phyloP scores from a whole-genome alignment of 2,329 filamentous ascomycete genomes.

The Huntiella omanensis region DNA sequence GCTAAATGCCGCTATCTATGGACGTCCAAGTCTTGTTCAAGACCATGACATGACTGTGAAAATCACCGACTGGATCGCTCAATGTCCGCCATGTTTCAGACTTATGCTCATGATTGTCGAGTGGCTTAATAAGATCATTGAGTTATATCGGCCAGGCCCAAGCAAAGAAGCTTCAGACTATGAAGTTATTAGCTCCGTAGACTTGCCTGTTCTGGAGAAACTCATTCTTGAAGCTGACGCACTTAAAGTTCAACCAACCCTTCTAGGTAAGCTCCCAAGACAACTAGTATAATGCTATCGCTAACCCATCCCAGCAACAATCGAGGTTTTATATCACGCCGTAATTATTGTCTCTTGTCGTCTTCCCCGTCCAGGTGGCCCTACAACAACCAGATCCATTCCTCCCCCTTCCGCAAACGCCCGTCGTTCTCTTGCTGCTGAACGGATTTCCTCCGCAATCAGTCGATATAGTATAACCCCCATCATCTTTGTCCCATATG shows the following conservation, averaged over 20 bases:
- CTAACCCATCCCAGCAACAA: constrained; percentile 25
- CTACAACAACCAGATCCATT: constrained; percentile 23
- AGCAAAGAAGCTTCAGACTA: constrained; percentile 22
- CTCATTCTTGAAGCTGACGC: constrained; percentile 37
- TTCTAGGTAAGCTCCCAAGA: constrained; percentile 25
- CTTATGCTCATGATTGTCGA: constrained; percentile 35
- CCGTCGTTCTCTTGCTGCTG: constrained; percentile 36
- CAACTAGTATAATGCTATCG: not conserved
- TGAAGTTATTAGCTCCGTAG: constrained; percentile 28
- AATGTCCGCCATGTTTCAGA: constrained; percentile 35
- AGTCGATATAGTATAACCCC: constrained; percentile 31
- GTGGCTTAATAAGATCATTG: constrained; percentile 39
- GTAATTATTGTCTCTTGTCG: constrained; percentile 44
- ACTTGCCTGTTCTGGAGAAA: constrained; percentile 37
- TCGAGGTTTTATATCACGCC: constrained; percentile 45
- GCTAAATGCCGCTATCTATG: constrained; percentile 39
- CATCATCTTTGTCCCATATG: constrained; percentile 42
- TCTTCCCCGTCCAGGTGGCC: constrained; percentile 24
- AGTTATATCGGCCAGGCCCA: constrained; percentile 37
- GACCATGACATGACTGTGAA: constrained; percentile 39
- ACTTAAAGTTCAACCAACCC: constrained; percentile 26
- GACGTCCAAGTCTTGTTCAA: constrained; percentile 39
- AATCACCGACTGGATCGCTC: constrained; percentile 29
- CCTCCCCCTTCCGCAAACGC: constrained; percentile 33
- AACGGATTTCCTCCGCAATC: constrained; percentile 36